These are phyloP conservation scores for Talaromyces nanjingensis DNA, from an alignment of 495 filamentous ascomycete species.

Conservation along the genomic window DNA sequence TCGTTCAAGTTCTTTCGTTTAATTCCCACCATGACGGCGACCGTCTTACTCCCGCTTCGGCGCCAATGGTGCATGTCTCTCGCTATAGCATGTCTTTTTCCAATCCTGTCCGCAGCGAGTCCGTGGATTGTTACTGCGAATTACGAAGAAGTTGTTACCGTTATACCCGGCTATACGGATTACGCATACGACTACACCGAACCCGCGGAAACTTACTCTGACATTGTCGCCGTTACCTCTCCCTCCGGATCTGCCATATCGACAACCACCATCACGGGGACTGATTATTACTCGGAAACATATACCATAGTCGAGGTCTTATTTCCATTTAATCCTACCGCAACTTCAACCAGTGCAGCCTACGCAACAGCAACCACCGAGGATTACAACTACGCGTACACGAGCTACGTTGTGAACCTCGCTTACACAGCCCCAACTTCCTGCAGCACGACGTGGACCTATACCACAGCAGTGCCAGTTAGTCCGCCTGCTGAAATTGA, in stretches of 20 bases:
- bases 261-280: slow-evolving; percentile 20
- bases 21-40: not conserved
- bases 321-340: slow-evolving; percentile 15
- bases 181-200: slow-evolving; percentile 6
- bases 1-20: not conserved
- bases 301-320: slow-evolving; percentile 28
- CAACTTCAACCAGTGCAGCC: slow-evolving; percentile 16
- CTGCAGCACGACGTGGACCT: slow-evolving; percentile 27
- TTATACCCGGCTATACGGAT: slow-evolving; percentile 10
- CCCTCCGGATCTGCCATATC: slow-evolving; percentile 24
- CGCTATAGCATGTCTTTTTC: slow-evolving; percentile 6
- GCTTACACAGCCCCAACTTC: slow-evolving; percentile 29
- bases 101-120: slow-evolving; percentile 15
- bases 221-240: slow-evolving; percentile 20
- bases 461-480: slow-evolving; percentile 17
- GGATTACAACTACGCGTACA: slow-evolving; percentile 14
- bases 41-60: not conserved
- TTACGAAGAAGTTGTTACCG: slow-evolving; percentile 16
- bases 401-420: slow-evolving; percentile 26
- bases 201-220: slow-evolving; percentile 11
- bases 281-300: slow-evolving; percentile 13
- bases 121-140: slow-evolving; percentile 29
- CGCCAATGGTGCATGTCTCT: not conserved
- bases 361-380: slow-evolving; percentile 10
- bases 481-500: slow-evolving; percentile 13